Evolutionary conservation across 345 rosid species (phyloP).

Genomic region (Stellera chamaejasme): DNA sequence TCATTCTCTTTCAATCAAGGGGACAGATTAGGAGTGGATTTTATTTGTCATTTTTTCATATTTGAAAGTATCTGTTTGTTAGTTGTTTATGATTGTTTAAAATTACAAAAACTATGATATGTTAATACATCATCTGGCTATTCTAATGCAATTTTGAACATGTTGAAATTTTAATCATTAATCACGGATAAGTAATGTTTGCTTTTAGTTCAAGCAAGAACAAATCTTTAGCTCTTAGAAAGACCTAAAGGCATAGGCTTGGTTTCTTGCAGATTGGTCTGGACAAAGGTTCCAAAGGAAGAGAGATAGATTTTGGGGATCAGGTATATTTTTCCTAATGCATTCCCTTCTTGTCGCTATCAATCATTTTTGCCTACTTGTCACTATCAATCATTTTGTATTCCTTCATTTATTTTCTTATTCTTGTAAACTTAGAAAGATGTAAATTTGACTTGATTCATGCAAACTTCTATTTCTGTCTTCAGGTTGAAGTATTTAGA

Average conservation of each 20-base stretch:
- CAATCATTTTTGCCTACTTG: not conserved
- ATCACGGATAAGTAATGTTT: no score
- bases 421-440: not conserved
- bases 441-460: not conserved
- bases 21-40: no score
- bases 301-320: conserved; percentile 55
- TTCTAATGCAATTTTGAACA: no score
- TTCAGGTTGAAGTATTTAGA: conserved; percentile 57
- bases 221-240: no score
- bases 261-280: conserved; percentile 55
- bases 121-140: no score
- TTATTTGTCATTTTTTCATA: no score
- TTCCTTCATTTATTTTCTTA: not conserved
- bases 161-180: no score
- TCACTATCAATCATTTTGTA: not conserved
- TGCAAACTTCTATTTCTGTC: not conserved
- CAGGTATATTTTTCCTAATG: conserved; percentile 39
- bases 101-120: no score
- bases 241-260: not conserved
- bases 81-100: no score
- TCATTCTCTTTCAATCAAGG: no score
- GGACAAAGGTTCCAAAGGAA: conserved; percentile 86
- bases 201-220: no score
- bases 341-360: not conserved
- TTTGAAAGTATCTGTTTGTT: no score